Conservation (phyloP, 2,329 filamentous ascomycete genomes). For the Fusarium floridanum region DNA sequence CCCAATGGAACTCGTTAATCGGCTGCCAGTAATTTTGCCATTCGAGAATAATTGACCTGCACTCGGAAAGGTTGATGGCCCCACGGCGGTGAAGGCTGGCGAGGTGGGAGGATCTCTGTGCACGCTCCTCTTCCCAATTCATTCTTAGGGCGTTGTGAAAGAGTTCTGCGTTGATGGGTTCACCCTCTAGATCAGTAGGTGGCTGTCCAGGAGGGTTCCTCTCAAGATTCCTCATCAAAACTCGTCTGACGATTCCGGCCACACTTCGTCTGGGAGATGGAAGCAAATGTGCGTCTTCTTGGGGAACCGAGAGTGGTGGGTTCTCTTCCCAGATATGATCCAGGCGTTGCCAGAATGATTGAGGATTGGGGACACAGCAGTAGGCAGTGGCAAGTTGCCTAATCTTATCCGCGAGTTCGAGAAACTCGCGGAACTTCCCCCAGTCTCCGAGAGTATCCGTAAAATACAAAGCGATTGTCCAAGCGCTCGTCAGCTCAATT, state of each 20-base stretch:
- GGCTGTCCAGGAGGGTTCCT: background rate
- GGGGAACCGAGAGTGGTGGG: no score
- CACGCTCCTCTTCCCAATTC: conserved; percentile 2
- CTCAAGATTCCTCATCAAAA: background rate
- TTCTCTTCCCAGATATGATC: background rate
- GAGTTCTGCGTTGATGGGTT: background rate
- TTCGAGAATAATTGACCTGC: no score
- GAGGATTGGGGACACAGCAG: background rate
- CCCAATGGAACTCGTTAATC: background rate
- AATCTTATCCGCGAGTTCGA: conserved; percentile 16
- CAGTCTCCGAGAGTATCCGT: background rate
- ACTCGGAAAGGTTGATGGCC: background rate
- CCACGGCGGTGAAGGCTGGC: background rate
- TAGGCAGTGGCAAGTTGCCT: conserved; percentile 1
- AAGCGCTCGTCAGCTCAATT: background rate
- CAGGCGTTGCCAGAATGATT: background rate
- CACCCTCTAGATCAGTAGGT: background rate
- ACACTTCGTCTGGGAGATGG: background rate
- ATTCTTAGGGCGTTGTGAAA: background rate
- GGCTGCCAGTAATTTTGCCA: background rate
- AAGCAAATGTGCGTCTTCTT: no score
- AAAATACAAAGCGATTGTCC: background rate
- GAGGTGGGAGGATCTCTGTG: accelerated
- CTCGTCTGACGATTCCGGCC: background rate
- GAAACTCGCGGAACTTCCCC: conserved; percentile 8